A percentile compares a stretch with the other conserved stretches of the same genome.
Conservation (phyloP, 2,329 filamentous ascomycete species). For the Dactylella cylindrospora region DNA sequence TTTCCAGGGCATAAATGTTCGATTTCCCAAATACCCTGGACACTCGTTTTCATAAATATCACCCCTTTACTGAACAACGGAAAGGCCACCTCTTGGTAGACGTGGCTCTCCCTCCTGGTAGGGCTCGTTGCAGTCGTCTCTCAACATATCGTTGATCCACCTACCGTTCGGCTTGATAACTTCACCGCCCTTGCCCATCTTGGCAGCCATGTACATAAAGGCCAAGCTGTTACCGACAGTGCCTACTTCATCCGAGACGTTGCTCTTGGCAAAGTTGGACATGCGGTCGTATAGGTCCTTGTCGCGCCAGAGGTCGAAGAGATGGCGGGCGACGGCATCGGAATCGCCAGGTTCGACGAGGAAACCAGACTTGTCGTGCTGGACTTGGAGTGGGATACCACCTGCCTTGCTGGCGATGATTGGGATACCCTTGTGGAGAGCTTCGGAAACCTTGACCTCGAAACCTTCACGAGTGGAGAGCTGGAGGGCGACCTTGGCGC, state of each 20-base stretch:
- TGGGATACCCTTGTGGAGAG: constrained; percentile 75
- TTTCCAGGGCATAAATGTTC: no score
- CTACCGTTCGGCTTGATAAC: constrained; percentile 61
- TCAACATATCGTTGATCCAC: constrained; percentile 75
- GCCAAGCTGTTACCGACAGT: constrained; percentile 75
- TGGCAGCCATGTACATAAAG: constrained; percentile 76
- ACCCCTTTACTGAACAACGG: constrained; percentile 27
- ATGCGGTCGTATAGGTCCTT: constrained; percentile 66
- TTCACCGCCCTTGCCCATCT: constrained; percentile 62
- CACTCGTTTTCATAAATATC: no score
- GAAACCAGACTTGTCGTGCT: constrained; percentile 71
- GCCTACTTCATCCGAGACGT: constrained; percentile 78
- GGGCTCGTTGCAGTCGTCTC: constrained; percentile 63
- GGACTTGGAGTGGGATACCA: constrained; percentile 78
- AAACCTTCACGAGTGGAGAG: constrained; percentile 81
- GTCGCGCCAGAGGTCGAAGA: constrained; percentile 68
- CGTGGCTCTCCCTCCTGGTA: constrained; percentile 64
- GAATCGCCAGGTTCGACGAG: constrained; percentile 71
- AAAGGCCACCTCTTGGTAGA: constrained; percentile 56
- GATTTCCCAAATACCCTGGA: no score
- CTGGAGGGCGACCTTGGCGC: constrained; percentile 72
- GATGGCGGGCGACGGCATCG: constrained; percentile 67
- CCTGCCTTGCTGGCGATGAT: constrained; percentile 74
- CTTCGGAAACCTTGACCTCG: constrained; percentile 83
- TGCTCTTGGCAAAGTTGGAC: constrained; percentile 63